Conservation (phyloP, 225 moss, liverwort and hornwort genomes). For the Bryum argenteum region DNA sequence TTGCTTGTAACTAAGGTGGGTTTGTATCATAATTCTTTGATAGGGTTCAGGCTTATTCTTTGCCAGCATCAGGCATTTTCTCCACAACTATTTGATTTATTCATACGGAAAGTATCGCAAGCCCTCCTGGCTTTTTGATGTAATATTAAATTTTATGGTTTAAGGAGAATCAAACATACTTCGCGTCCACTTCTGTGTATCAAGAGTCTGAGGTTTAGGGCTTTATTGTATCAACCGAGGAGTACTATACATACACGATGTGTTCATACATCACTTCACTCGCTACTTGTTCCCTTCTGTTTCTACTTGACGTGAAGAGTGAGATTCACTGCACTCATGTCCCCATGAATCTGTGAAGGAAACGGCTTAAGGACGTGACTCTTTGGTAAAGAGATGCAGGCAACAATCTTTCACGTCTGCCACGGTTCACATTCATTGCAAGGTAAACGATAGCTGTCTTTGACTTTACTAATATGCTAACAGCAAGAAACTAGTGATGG, state of each 20-base stretch:
- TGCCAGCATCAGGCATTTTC: neutral
- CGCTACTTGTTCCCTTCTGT: neutral
- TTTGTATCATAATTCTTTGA: slow-evolving; percentile 16
- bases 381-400: neutral
- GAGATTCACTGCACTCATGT: neutral
- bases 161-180: no score
- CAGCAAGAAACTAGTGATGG: slow-evolving; percentile 22
- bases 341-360: neutral
- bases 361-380: neutral
- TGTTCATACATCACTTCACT: no score
- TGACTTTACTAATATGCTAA: no score
- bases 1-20: neutral
- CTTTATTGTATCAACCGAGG: no score
- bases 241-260: no score
- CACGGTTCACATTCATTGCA: neutral
- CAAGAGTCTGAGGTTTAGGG: no score
- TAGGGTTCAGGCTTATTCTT: neutral
- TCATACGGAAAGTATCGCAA: no score
- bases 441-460: neutral
- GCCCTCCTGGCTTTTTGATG: no score
- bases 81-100: neutral
- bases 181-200: no score
- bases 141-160: no score
- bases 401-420: neutral
- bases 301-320: neutral